Evolutionary conservation across 2,329 filamentous ascomycete genomes (phyloP).

Genomic region (Pestalotiopsis sp.): DNA sequence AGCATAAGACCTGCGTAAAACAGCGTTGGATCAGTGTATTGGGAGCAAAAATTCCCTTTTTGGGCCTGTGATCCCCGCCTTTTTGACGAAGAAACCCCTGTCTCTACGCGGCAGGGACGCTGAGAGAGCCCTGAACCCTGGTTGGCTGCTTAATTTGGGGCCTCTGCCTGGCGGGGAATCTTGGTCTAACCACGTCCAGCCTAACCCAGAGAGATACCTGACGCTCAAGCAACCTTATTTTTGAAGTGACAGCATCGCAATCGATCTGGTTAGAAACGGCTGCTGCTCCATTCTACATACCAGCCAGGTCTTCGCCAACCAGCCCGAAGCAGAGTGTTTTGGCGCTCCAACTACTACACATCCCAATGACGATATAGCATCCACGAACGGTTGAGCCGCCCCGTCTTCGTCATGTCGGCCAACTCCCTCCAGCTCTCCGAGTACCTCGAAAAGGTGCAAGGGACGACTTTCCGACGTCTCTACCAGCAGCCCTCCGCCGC

Average conservation of each 20-base stretch:
- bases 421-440: constrained; percentile 70
- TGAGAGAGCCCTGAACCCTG: too few relatives aligned
- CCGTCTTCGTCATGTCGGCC: constrained; percentile 28
- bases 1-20: too few relatives aligned
- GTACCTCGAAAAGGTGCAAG: constrained; percentile 89
- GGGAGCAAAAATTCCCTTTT: too few relatives aligned
- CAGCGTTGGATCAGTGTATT: too few relatives aligned
- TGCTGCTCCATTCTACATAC: not conserved
- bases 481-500: constrained; percentile 97
- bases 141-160: not conserved
- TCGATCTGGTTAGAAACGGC: not conserved
- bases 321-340: not conserved
- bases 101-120: too few relatives aligned
- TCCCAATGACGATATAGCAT: constrained; percentile 1
- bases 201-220: not conserved
- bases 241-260: not conserved
- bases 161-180: not conserved
- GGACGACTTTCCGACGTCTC: constrained; percentile 85
- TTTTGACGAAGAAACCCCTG: too few relatives aligned
- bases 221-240: not conserved
- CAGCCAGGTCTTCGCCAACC: not conserved
- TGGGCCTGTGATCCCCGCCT: too few relatives aligned
- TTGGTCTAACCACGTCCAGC: not conserved
- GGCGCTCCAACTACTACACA: not conserved
- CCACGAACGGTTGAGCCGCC: not conserved